Evolutionary conservation across 1,139 yeast genomes (phyloP).

Genomic region (Lodderomyces jiufengensis): DNA sequence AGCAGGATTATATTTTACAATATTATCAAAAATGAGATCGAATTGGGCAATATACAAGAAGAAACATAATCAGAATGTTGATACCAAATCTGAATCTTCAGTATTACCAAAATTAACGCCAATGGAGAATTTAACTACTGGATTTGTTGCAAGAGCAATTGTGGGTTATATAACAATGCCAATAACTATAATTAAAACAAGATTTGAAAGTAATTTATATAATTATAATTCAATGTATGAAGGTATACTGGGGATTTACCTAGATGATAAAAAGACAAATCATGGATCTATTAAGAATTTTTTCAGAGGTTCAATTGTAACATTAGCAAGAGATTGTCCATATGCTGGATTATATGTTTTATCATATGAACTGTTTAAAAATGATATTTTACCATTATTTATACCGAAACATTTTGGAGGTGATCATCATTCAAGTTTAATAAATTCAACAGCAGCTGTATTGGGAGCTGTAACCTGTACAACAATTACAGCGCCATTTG

Average conservation of each 20-base stretch:
- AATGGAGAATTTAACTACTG: conserved; percentile 67
- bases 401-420: conserved; percentile 6
- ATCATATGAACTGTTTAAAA: conserved; percentile 73
- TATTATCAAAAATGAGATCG: conserved; percentile 60
- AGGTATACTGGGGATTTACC: conserved; percentile 58
- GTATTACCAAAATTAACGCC: conserved; percentile 69
- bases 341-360: conserved; percentile 91
- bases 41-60: conserved; percentile 39
- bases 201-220: conserved; percentile 79
- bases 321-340: conserved; percentile 89
- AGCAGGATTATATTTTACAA: conserved; percentile 78
- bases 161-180: conserved; percentile 97
- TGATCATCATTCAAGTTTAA: conserved; percentile 41
- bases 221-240: conserved; percentile 61
- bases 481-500: conserved; percentile 89
- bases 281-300: conserved; percentile 54
- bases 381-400: conserved; percentile 24
- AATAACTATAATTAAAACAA: conserved; percentile 85
- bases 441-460: conserved; percentile 71
- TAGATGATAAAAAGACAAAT: conserved; percentile 17
- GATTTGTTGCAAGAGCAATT: conserved; percentile 73
- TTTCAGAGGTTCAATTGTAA: conserved; percentile 83
- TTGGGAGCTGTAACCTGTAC: conserved; percentile 79
- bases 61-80: conserved; percentile 10
- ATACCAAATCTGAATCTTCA: conserved; percentile 18